These are phyloP conservation scores for Cymodocea nodosa DNA, from an alignment of 116 monocot genomes.

Conservation along the genomic window DNA sequence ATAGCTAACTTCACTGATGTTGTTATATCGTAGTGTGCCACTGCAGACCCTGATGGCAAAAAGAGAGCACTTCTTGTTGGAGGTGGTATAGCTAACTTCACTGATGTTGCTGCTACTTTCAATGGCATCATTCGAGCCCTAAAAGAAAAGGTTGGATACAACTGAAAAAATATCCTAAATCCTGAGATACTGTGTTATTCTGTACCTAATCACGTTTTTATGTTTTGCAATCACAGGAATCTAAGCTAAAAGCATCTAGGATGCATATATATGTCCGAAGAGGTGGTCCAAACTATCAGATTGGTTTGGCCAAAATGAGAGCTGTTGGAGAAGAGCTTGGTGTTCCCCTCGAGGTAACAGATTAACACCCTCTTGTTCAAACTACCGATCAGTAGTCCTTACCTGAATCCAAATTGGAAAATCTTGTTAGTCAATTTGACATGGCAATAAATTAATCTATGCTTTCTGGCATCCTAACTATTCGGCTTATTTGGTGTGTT, in stretches of 20 bases:
- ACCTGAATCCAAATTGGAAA: neutral
- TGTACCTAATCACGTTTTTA: neutral
- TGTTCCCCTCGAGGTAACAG: conserved; percentile 72
- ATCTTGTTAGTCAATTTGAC: neutral
- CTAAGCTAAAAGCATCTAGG: conserved; percentile 79
- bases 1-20: no score
- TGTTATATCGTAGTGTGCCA: conserved; percentile 50
- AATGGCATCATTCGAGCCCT: conserved; percentile 80
- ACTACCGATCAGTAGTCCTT: neutral
- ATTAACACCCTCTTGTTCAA: neutral
- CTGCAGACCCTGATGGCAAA: conserved; percentile 76
- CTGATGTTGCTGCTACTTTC: conserved; percentile 86
- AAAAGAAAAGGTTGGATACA: conserved; percentile 21
- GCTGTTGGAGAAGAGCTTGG: conserved; percentile 67
- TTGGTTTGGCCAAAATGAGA: conserved; percentile 88
- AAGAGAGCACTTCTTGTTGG: conserved; percentile 91
- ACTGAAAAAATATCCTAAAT: neutral
- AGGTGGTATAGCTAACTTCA: conserved; percentile 91
- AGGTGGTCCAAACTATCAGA: conserved; percentile 96
- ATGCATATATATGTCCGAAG: conserved; percentile 92
- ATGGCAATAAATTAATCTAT: no score
- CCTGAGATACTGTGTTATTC: neutral
- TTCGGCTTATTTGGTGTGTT: neutral
- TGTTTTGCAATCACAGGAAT: conserved; percentile 31
- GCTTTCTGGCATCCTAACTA: no score